Evolutionary conservation across 176 grass and related monocot genomes (phyloP).

Genomic region (Pharus latifolius): DNA sequence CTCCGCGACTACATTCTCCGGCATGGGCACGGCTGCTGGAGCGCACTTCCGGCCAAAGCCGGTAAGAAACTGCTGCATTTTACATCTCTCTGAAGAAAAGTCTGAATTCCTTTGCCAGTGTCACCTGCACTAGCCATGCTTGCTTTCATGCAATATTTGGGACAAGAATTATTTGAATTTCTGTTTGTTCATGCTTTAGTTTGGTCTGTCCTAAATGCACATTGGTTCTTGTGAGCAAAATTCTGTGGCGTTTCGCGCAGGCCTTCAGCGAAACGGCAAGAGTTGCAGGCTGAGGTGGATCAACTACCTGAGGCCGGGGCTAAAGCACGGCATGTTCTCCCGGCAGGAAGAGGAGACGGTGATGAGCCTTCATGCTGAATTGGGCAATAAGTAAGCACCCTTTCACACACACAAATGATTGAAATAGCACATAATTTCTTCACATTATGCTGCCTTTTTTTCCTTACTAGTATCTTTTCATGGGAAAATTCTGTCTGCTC

Average conservation of each 20-base stretch:
- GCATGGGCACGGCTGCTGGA: constrained; percentile 64
- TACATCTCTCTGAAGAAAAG: background rate
- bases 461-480: background rate
- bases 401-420: constrained; percentile 26
- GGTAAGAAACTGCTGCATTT: constrained; percentile 26
- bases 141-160: too few relatives aligned
- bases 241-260: constrained; percentile 7
- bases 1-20: constrained; percentile 55
- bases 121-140: background rate
- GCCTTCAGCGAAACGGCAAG: constrained; percentile 58
- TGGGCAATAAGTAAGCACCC: constrained; percentile 91
- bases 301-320: constrained; percentile 72
- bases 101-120: background rate
- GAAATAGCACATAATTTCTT: constrained; percentile 15
- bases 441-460: constrained; percentile 14
- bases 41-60: constrained; percentile 42
- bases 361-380: constrained; percentile 62
- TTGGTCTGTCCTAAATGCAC: background rate
- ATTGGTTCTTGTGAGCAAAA: background rate
- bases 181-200: background rate
- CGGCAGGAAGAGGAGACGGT: constrained; percentile 72
- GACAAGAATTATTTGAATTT: background rate
- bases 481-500: constrained; percentile 1
- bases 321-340: constrained; percentile 73
- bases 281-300: constrained; percentile 70